phyloP scores from a whole-genome alignment of 2,329 filamentous ascomycete genomes.

The Aschersonia sp. region DNA sequence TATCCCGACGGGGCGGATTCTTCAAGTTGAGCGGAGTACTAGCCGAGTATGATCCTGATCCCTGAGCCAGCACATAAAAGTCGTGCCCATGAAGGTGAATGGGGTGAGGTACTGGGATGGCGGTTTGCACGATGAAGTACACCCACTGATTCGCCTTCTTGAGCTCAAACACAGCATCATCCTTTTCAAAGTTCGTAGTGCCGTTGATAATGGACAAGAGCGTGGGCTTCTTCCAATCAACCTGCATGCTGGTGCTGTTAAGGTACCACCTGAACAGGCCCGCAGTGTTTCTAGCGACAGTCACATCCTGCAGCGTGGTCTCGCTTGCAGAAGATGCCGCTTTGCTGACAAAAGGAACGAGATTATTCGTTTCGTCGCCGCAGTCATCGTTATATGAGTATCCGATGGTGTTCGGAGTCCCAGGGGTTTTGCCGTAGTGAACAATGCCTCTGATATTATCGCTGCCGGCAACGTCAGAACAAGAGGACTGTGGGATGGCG shows the following conservation, averaged over 20 bases:
- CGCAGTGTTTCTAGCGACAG: background rate
- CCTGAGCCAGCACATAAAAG: slow-evolving; percentile 14
- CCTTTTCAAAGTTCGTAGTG: slow-evolving; percentile 7
- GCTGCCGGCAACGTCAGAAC: slow-evolving; percentile 22
- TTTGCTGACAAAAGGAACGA: background rate
- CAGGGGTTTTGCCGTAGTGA: slow-evolving; percentile 18
- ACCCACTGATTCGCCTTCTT: slow-evolving; percentile 12
- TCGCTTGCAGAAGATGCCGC: background rate
- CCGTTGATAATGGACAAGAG: slow-evolving; percentile 10
- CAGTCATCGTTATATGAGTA: background rate
- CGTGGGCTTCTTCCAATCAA: slow-evolving; percentile 17
- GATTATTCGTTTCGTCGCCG: background rate
- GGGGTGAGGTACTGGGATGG: slow-evolving; percentile 13
- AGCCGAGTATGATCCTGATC: slow-evolving; percentile 9
- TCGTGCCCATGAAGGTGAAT: slow-evolving; percentile 23
- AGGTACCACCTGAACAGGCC: slow-evolving; percentile 1
- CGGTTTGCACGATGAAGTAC: slow-evolving; percentile 15
- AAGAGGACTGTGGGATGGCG: slow-evolving; percentile 16
- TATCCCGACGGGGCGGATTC: slow-evolving; percentile 38
- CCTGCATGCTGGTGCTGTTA: slow-evolving; percentile 16
- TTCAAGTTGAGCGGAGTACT: slow-evolving; percentile 3
- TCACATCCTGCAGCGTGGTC: background rate
- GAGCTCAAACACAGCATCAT: slow-evolving; percentile 15
- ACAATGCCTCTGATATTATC: slow-evolving; percentile 35
- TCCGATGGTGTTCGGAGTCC: background rate